phyloP scores from a whole-genome alignment of 2,329 filamentous ascomycete species.

The Zalaria sp. region DNA sequence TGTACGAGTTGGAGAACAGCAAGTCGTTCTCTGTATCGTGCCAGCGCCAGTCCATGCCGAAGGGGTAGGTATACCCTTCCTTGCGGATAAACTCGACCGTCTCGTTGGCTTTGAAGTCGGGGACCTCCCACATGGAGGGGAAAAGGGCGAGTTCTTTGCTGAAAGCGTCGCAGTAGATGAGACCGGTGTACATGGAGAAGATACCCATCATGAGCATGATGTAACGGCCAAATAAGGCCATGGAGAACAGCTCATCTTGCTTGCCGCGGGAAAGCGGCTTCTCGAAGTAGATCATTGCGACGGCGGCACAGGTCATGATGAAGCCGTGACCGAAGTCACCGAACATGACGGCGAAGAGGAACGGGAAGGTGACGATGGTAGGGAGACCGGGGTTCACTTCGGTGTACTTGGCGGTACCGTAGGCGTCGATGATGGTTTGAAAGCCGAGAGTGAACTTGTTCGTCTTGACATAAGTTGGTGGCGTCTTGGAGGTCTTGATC shows the following conservation, averaged over 20 bases:
- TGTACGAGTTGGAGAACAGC: conserved; percentile 95
- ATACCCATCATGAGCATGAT: conserved; percentile 97
- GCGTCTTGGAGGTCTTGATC: conserved; percentile 92
- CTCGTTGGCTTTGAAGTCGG: conserved; percentile 51
- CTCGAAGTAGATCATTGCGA: conserved; percentile 95
- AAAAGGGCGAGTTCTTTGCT: conserved; percentile 87
- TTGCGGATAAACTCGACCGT: conserved; percentile 51
- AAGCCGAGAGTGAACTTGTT: conserved; percentile 98
- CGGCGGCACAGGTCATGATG: conserved; percentile 72
- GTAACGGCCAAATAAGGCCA: conserved; percentile 98
- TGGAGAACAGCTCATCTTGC: conserved; percentile 90
- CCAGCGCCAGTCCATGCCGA: conserved; percentile 93
- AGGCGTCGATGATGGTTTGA: conserved; percentile 97
- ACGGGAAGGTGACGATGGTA: conserved; percentile 96
- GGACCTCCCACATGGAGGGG: conserved; percentile 80
- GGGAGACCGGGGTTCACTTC: conserved; percentile 94
- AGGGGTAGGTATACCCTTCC: conserved; percentile 75
- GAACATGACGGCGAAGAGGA: conserved; percentile 99
- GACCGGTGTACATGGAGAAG: conserved; percentile 92
- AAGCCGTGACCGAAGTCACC: conserved; percentile 90
- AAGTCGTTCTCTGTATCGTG: conserved; percentile 91
- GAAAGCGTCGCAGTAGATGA: conserved; percentile 96
- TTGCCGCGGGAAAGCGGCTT: conserved; percentile 70
- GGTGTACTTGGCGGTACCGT: conserved; percentile 92
- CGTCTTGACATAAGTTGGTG: conserved; percentile 92